These are phyloP conservation scores for Gossypium australe DNA, from an alignment of 345 rosid species.

Conservation along the genomic window DNA sequence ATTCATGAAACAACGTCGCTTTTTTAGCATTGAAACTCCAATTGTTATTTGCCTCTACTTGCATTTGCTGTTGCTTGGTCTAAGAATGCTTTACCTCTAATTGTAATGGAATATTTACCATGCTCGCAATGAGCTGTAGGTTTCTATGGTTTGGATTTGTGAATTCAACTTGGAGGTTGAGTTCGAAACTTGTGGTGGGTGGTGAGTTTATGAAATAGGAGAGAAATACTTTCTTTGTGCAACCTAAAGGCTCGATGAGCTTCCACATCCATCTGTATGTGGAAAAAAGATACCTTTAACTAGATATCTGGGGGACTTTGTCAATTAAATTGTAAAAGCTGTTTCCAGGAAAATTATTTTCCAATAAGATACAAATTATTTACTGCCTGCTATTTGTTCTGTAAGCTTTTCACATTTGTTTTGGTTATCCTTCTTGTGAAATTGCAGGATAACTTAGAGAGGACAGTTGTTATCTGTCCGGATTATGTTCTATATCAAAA, in stretches of 20 bases:
- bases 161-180: not conserved
- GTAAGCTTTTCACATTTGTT: conserved; percentile 10
- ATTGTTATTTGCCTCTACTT: not conserved
- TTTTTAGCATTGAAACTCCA: not conserved
- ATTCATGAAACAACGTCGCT: not conserved
- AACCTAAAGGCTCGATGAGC: not conserved
- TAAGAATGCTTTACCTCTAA: not conserved
- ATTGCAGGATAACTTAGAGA: conserved; percentile 46
- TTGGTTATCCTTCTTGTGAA: conserved; percentile 20
- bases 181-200: not conserved
- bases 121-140: conserved; percentile 4
- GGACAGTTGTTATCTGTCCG: conserved; percentile 36
- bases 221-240: not conserved
- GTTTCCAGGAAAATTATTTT: not conserved
- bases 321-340: conserved; percentile 7
- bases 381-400: not conserved
- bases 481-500: conserved; percentile 58
- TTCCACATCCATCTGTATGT: not conserved
- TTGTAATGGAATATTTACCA: not conserved
- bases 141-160: not conserved
- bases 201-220: not conserved
- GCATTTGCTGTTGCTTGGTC: not conserved
- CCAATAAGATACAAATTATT: not conserved
- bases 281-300: not conserved
- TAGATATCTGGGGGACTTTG: not conserved